Conservation (phyloP, 208 protist genomes). For the Wallacemonas sp. region DNA sequence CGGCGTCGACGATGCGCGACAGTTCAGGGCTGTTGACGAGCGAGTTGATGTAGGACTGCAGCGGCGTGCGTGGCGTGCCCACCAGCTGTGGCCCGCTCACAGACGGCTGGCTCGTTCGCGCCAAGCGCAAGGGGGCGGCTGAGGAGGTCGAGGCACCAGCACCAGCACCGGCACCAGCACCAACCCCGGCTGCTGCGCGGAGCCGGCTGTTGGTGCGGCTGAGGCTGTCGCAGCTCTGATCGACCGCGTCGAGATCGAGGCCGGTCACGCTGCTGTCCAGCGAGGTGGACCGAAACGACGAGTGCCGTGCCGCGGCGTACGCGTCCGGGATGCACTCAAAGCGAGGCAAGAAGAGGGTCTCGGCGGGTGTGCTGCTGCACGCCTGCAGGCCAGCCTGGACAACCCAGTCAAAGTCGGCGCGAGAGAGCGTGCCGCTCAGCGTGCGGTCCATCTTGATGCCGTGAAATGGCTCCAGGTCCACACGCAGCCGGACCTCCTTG, state of each 20-base stretch:
- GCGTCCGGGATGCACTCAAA: slow-evolving; percentile 24
- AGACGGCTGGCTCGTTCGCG: too few relatives aligned
- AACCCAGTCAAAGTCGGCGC: slow-evolving; percentile 46
- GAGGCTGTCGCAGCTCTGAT: background rate
- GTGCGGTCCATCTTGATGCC: slow-evolving; percentile 30
- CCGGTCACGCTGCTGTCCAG: background rate
- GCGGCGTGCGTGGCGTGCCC: background rate
- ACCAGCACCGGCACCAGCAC: too few relatives aligned
- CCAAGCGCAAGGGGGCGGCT: too few relatives aligned
- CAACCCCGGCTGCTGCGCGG: too few relatives aligned
- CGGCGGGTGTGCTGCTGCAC: background rate
- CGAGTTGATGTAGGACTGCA: slow-evolving; percentile 12
- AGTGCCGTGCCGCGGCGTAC: background rate
- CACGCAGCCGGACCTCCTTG: slow-evolving; percentile 23
- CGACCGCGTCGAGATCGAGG: background rate
- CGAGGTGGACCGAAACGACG: background rate
- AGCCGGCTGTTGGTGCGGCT: too few relatives aligned
- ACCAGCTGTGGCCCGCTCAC: too few relatives aligned
- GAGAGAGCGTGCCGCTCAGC: slow-evolving; percentile 29
- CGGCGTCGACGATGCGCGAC: background rate
- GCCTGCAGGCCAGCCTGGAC: slow-evolving; percentile 26
- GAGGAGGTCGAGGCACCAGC: too few relatives aligned
- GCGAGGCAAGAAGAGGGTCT: slow-evolving; percentile 6
- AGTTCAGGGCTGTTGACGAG: background rate
- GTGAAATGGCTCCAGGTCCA: slow-evolving; percentile 29